Evolutionary conservation across 2,329 filamentous ascomycete species (phyloP).

Genomic region (Alternaria hordeiaustralica): DNA sequence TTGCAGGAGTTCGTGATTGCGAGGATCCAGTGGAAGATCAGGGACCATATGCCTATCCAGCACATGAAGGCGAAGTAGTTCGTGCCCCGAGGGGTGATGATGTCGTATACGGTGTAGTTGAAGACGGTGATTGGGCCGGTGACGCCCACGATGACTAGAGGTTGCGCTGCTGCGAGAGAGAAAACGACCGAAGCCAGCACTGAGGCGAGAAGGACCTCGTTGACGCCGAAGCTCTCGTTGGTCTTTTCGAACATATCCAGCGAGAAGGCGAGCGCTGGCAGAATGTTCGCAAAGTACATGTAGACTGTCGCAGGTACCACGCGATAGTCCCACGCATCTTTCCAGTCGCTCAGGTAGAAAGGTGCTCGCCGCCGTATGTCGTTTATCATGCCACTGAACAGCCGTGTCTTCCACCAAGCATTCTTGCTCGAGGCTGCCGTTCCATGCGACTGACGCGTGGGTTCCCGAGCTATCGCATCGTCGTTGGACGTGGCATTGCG

Average conservation of each 20-base stretch:
- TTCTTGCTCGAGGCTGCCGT: conserved; percentile 24
- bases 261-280: conserved; percentile 86
- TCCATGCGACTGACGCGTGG: conserved; percentile 22
- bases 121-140: conserved; percentile 94
- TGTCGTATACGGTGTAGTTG: conserved; percentile 93
- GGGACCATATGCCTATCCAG: conserved; percentile 87
- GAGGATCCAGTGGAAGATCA: conserved; percentile 83
- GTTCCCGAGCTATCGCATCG: conserved; percentile 19
- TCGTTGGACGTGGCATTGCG: conserved; percentile 2
- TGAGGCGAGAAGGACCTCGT: conserved; percentile 86
- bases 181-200: conserved; percentile 85
- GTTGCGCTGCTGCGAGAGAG: conserved; percentile 78
- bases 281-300: conserved; percentile 94
- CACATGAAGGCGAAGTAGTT: conserved; percentile 91
- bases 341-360: conserved; percentile 83
- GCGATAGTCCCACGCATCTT: conserved; percentile 87
- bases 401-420: conserved; percentile 75
- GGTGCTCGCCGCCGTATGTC: conserved; percentile 77
- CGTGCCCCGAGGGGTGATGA: conserved; percentile 76
- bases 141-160: conserved; percentile 88
- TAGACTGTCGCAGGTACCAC: conserved; percentile 86
- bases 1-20: conserved; percentile 88
- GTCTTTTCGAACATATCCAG: conserved; percentile 94
- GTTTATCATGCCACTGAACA: conserved; percentile 80
- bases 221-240: conserved; percentile 82